Conservation (phyloP, 2,329 filamentous ascomycete genomes). For the Fusarium guadeloupense region DNA sequence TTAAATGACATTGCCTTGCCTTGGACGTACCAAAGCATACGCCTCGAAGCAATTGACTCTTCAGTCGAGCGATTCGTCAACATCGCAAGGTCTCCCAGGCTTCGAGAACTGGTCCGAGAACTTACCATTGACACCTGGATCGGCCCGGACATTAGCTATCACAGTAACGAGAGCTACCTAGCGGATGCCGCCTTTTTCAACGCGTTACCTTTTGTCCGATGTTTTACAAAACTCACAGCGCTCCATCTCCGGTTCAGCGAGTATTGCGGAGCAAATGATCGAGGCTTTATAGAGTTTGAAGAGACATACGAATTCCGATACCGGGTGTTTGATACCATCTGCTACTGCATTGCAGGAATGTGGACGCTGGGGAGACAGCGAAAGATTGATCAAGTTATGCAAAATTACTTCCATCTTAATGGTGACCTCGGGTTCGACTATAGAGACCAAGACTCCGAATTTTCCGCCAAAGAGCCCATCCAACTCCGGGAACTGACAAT, state of each 20-base stretch:
- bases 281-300: not conserved
- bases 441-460: not conserved
- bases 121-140: slow-evolving; percentile 17
- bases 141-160: not conserved
- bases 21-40: slow-evolving; percentile 1
- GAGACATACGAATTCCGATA: slow-evolving; percentile 20
- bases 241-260: slow-evolving; percentile 6
- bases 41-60: not conserved
- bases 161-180: not conserved
- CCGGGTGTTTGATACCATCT: slow-evolving; percentile 24
- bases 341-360: slow-evolving; percentile 19
- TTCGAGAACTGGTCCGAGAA: slow-evolving; percentile 9
- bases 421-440: fast-evolving
- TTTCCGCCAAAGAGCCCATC: not conserved
- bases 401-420: fast-evolving
- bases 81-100: slow-evolving; percentile 1
- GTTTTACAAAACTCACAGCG: not conserved
- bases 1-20: not conserved
- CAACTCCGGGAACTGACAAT: slow-evolving; percentile 18
- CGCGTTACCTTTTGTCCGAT: not conserved
- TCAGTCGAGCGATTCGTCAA: slow-evolving; percentile 22
- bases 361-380: slow-evolving; percentile 22
- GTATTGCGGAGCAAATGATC: not conserved
- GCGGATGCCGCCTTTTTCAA: slow-evolving; percentile 1
- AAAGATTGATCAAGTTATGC: not conserved